Evolutionary conservation across 805 yeast genomes (phyloP).

Genomic region (Wickerhamomyces hampshirensis): DNA sequence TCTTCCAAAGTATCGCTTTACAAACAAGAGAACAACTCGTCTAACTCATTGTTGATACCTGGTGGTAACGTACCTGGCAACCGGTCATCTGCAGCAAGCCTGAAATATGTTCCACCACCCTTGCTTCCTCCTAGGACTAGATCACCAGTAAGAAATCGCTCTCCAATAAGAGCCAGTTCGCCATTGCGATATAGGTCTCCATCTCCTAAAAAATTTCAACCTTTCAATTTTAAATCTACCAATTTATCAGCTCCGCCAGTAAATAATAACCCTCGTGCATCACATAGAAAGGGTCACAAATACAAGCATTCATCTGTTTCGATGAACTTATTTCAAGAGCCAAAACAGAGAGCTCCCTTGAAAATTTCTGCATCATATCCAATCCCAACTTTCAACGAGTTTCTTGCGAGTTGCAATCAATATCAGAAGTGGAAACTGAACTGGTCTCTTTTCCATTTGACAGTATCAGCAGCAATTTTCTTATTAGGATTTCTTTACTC

Average conservation of each 20-base stretch:
- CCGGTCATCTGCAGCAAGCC: slow-evolving; percentile 20
- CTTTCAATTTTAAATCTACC: slow-evolving; percentile 65
- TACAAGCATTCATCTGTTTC: slow-evolving; percentile 96
- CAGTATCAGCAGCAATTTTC: slow-evolving; percentile 52
- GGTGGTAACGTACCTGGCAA: slow-evolving; percentile 27
- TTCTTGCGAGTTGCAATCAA: slow-evolving; percentile 50
- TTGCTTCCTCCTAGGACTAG: slow-evolving; percentile 21
- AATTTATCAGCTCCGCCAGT: slow-evolving; percentile 28
- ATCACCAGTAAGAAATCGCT: slow-evolving; percentile 26
- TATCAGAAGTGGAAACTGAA: slow-evolving; percentile 53
- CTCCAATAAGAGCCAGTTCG: slow-evolving; percentile 26
- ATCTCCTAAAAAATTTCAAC: slow-evolving; percentile 31
- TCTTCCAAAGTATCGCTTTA: slow-evolving; percentile 11
- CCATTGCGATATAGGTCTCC: slow-evolving; percentile 27
- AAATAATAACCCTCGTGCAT: slow-evolving; percentile 42
- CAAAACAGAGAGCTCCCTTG: slow-evolving; percentile 67
- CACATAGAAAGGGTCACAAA: slow-evolving; percentile 88
- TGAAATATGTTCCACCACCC: slow-evolving; percentile 24
- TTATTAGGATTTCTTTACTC: slow-evolving; percentile 52
- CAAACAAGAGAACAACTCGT: slow-evolving; percentile 17
- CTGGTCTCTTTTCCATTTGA: slow-evolving; percentile 57
- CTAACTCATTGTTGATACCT: slow-evolving; percentile 19
- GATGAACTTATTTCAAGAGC: slow-evolving; percentile 93
- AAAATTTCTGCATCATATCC: slow-evolving; percentile 66
- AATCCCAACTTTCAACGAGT: slow-evolving; percentile 48